A percentile compares a stretch with the other conserved stretches of the same genome.
These are phyloP conservation scores for Fraxinus velutina DNA, from an alignment of 305 asterid species.

Conservation along the genomic window DNA sequence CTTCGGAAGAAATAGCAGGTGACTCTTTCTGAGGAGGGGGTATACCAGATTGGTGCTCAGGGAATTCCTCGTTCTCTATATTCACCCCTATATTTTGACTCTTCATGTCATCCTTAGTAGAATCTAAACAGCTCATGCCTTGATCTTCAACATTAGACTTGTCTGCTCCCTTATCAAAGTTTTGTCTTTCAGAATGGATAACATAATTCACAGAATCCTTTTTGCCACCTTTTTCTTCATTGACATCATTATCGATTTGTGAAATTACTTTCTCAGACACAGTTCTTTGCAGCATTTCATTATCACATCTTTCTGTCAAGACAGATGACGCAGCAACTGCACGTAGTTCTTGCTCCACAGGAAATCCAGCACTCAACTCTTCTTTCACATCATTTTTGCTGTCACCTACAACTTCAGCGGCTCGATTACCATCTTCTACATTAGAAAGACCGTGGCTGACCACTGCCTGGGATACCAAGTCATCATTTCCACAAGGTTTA, in stretches of 20 bases:
- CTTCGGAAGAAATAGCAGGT: constrained; percentile 24
- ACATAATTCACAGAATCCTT: not conserved
- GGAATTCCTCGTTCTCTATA: constrained; percentile 28
- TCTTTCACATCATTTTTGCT: constrained; percentile 24
- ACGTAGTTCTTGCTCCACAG: constrained; percentile 22
- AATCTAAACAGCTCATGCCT: constrained; percentile 2
- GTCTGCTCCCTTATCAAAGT: constrained; percentile 3
- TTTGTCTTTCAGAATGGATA: constrained; percentile 22
- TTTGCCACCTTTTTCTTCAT: constrained; percentile 22
- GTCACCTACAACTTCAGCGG: constrained; percentile 31
- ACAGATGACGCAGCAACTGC: constrained; percentile 3
- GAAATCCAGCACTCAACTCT: constrained; percentile 13
- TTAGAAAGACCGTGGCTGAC: constrained; percentile 20
- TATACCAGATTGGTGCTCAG: constrained; percentile 14
- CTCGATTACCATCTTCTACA: constrained; percentile 26
- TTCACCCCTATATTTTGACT: constrained; percentile 18
- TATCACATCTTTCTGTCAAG: constrained; percentile 17
- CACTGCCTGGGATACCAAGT: constrained; percentile 21
- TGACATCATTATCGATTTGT: constrained; percentile 13
- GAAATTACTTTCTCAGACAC: constrained; percentile 16
- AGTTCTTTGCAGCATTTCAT: constrained; percentile 19
- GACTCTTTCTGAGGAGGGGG: constrained; percentile 22
- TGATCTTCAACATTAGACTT: constrained; percentile 16
- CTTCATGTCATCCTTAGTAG: constrained; percentile 4
- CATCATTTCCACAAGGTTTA: constrained; percentile 20